Evolutionary conservation across 257 asterid species (phyloP).

Genomic region (Paraleonurus japonicus): DNA sequence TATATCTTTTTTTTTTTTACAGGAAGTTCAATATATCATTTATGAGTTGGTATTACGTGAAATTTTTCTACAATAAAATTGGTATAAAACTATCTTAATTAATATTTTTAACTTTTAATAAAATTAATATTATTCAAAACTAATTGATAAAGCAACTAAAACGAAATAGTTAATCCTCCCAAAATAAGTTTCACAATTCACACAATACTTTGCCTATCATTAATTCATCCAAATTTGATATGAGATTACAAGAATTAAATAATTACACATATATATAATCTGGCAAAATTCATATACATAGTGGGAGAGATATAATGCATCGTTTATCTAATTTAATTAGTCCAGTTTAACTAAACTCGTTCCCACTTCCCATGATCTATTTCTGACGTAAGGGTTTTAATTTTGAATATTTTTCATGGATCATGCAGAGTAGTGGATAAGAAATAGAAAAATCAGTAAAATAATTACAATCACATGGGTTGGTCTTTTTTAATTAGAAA

Average conservation of each 20-base stretch:
- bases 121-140: too few species aligned
- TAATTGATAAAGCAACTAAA: too few species aligned
- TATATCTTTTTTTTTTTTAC: too few species aligned
- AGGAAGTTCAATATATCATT: too few species aligned
- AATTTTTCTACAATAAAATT: too few species aligned
- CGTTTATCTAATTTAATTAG: not conserved
- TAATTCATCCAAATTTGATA: not conserved
- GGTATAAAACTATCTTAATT: too few species aligned
- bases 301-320: not conserved
- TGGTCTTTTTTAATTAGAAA: not conserved
- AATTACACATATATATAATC: not conserved
- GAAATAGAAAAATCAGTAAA: not conserved
- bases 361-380: not conserved
- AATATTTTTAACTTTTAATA: too few species aligned
- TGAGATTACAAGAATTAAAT: too few species aligned
- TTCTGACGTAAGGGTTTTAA: not conserved
- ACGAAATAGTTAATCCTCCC: too few species aligned
- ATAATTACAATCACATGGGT: not conserved
- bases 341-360: not conserved
- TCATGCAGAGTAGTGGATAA: not conserved
- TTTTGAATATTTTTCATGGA: not conserved
- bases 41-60: too few species aligned
- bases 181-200: too few species aligned
- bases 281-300: not conserved
- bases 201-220: too few species aligned